A percentile compares a stretch with the other conserved stretches of the same genome.
Conservation (phyloP, 139 green algal species). For the Medakamo hakoo region DNA sequence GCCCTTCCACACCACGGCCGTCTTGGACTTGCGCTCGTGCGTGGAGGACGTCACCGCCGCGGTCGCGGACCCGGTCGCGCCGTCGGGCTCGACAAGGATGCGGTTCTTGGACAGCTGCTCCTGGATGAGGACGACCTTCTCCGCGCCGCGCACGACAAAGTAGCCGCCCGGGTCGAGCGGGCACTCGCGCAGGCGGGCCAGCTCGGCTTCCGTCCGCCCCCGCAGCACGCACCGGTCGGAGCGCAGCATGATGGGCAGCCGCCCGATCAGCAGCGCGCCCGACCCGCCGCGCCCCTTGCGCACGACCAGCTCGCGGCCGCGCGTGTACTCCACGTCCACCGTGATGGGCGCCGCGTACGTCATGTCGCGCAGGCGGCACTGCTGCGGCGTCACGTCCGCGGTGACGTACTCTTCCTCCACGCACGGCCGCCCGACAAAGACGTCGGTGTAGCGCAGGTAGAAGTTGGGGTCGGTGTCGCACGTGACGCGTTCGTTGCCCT, state of each 20-base stretch:
- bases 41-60: slow-evolving; percentile 78
- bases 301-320: slow-evolving; percentile 80
- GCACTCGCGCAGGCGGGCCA: slow-evolving; percentile 83
- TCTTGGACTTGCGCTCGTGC: slow-evolving; percentile 96
- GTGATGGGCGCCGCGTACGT: slow-evolving; percentile 92
- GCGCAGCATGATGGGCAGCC: slow-evolving; percentile 96
- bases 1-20: slow-evolving; percentile 78
- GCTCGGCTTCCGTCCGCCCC: slow-evolving; percentile 66
- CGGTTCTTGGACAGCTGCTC: slow-evolving; percentile 98
- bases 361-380: slow-evolving; percentile 89
- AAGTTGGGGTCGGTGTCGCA: slow-evolving; percentile 95
- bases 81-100: slow-evolving; percentile 88
- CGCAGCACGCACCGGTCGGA: slow-evolving; percentile 64
- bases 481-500: slow-evolving; percentile 84
- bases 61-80: background rate
- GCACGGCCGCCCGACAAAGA: slow-evolving; percentile 81
- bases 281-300: slow-evolving; percentile 44
- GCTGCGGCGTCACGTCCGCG: slow-evolving; percentile 83
- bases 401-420: slow-evolving; percentile 80
- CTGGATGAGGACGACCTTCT: slow-evolving; percentile 98
- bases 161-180: slow-evolving; percentile 96
- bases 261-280: slow-evolving; percentile 76
- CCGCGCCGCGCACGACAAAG: slow-evolving; percentile 84
- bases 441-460: slow-evolving; percentile 89
- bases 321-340: slow-evolving; percentile 97